These are phyloP conservation scores for Dittrichia graveolens DNA, from an alignment of 129 eudicot species.

Conservation along the genomic window DNA sequence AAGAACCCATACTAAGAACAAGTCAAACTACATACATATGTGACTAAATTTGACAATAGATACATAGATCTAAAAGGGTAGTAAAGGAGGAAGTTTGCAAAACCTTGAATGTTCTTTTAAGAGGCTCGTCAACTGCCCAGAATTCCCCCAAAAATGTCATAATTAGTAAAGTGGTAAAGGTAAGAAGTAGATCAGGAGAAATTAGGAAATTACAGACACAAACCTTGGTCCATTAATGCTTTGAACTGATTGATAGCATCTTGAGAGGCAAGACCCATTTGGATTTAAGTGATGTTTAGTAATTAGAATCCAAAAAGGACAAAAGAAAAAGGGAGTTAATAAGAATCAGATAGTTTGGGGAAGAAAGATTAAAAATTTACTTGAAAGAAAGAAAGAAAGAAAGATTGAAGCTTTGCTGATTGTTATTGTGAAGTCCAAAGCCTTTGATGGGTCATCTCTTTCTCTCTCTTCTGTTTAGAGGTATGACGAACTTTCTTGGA, in stretches of 20 bases:
- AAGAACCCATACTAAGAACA: neutral
- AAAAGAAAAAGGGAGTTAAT: neutral
- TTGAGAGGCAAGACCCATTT: slow-evolving; percentile 65
- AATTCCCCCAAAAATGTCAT: slow-evolving; percentile 24
- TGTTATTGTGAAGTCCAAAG: slow-evolving; percentile 32
- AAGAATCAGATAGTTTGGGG: neutral
- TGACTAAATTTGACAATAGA: slow-evolving; percentile 17
- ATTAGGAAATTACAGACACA: neutral
- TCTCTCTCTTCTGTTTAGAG: slow-evolving; percentile 33
- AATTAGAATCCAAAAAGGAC: slow-evolving; percentile 4
- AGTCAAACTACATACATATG: slow-evolving; percentile 7
- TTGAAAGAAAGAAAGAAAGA: neutral
- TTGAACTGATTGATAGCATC: slow-evolving; percentile 60
- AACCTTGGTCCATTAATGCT: slow-evolving; percentile 74
- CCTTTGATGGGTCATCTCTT: neutral
- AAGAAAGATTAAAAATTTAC: slow-evolving; percentile 25
- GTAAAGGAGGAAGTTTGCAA: slow-evolving; percentile 26
- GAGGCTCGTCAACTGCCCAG: slow-evolving; percentile 75
- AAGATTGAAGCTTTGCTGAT: slow-evolving; percentile 31
- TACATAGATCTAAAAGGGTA: slow-evolving; percentile 35
- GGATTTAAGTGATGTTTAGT: slow-evolving; percentile 8
- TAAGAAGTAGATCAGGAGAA: slow-evolving; percentile 12
- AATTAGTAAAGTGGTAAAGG: slow-evolving; percentile 15
- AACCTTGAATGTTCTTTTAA: slow-evolving; percentile 69
- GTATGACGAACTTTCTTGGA: slow-evolving; percentile 27